Conservation (phyloP, 768 basidiomycete species). For the Candolleomyces efflorescens region DNA sequence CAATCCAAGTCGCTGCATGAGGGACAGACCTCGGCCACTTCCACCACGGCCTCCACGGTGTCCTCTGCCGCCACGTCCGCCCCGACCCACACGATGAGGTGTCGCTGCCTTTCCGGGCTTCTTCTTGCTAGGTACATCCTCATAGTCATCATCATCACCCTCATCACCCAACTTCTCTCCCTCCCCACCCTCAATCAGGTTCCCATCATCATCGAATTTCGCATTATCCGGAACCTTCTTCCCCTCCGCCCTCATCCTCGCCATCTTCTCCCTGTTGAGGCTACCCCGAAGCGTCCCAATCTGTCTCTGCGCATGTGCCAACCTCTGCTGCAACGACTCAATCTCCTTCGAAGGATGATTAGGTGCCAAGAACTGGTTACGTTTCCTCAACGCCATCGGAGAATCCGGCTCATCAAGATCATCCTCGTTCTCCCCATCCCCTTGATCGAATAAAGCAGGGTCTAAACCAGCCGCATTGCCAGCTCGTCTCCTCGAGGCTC, state of each 20-base stretch:
- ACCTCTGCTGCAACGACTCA: constrained; percentile 72
- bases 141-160: constrained; percentile 22
- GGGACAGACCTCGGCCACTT: constrained; percentile 39
- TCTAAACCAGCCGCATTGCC: constrained; percentile 43
- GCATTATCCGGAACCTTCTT: constrained; percentile 20
- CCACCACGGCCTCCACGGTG: constrained; percentile 34
- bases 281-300: constrained; percentile 78
- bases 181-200: constrained; percentile 38
- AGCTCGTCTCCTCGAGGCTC: constrained; percentile 60
- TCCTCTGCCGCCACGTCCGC: constrained; percentile 9
- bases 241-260: constrained; percentile 44
- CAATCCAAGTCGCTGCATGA: constrained; percentile 60
- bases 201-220: constrained; percentile 28
- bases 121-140: constrained; percentile 40
- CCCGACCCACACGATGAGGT: constrained; percentile 53
- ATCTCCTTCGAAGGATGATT: constrained; percentile 80
- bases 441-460: constrained; percentile 29
- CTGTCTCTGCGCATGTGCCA: constrained; percentile 85
- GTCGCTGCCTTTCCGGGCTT: constrained; percentile 29
- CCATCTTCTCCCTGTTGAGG: constrained; percentile 79
- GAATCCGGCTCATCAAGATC: constrained; percentile 8
- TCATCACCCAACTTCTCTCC: constrained; percentile 33
- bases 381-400: constrained; percentile 5
- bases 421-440: constrained; percentile 39
- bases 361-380: constrained; percentile 49